Base-by-base conservation (phyloP, 2,329 filamentous ascomycete species). In the Colletotrichum salicis region DNA sequence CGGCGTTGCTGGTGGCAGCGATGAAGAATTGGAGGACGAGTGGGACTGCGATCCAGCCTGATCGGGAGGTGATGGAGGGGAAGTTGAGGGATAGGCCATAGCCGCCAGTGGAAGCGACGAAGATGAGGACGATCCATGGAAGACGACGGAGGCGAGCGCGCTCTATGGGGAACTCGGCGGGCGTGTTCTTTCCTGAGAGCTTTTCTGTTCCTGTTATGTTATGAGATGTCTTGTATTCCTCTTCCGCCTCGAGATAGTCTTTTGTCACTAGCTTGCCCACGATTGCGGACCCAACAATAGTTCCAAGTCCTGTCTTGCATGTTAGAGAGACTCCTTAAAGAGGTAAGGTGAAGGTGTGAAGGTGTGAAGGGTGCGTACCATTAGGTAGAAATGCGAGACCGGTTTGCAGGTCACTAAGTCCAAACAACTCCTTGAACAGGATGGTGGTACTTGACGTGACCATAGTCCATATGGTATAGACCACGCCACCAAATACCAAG, bases 391-490 rank as follows among this genome's bases (percentile, higher is more conserved):
- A 79, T 1, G 70, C 73, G 0, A 79, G 73, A 8, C 78, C 78
- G 5, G 79, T 66, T 2, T 75, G 57, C 4, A 76, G 59, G 37
- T 79, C 75, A 63, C 57, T 73, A 1, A 79, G 75, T 2, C 63
- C 55, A 31, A 79, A 79, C 1, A 76, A 65, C 41, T 63, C 29
- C 56, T 82, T 78, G 69, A 85, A 81, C 3, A 82, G 60, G 0
- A 75, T 74, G 0, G 83, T 82, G 2, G 84, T 85, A 15, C 79
- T 82, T 1, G 83, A 80, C 8, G 82, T 85, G 5, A 86, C 82
- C 84, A 87, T 86, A 24, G 81, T 85, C 84, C 84, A 86, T 12
- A 83, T 79, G 0, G 85, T 80, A 59, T 79, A 79, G 4, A 77
- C 67, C 22, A 79, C 70, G 15, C 79, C 79, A 29, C 84, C 83